Percentiles rank a stretch among this genome's conserved stretches.
Evolutionary conservation across 192 early-diverging fungal genomes (phyloP).

Genomic region (Coemansia sp.): DNA sequence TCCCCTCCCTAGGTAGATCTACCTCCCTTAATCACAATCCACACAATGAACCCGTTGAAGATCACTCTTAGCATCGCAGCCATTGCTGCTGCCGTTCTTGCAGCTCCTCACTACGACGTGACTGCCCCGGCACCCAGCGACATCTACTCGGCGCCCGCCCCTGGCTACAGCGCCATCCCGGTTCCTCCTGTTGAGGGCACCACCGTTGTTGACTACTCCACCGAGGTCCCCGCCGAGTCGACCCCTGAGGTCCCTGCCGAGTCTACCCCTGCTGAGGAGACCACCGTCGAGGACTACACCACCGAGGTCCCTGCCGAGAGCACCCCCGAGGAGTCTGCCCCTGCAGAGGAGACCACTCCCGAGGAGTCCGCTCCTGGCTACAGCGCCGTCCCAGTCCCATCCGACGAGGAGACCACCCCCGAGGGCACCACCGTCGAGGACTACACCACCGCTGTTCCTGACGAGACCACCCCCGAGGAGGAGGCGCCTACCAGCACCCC

Average conservation of each 20-base stretch:
- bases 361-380: neutral
- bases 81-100: constrained; percentile 35
- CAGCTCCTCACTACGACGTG: constrained; percentile 13
- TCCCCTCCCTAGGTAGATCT: neutral
- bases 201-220: constrained; percentile 3
- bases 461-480: constrained; percentile 6
- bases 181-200: constrained; percentile 4
- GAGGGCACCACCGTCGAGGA: constrained; percentile 17
- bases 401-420: constrained; percentile 13
- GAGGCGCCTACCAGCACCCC: constrained; percentile 5
- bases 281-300: constrained; percentile 10
- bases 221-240: constrained; percentile 1
- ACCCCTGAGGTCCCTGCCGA: constrained; percentile 18
- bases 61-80: constrained; percentile 45
- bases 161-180: constrained; percentile 15
- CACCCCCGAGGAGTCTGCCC: constrained; percentile 7
- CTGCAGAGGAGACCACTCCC: constrained; percentile 1
- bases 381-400: constrained; percentile 1
- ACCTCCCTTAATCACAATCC: neutral
- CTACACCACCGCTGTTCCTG: constrained; percentile 5
- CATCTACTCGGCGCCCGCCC: constrained; percentile 23
- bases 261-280: neutral
- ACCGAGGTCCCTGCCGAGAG: constrained; percentile 6
- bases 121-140: constrained; percentile 16
- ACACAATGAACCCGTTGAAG: constrained; percentile 38